Base-by-base conservation (phyloP, 2,329 filamentous ascomycete genomes). In the Lasiodiplodia hormozganensis region DNA sequence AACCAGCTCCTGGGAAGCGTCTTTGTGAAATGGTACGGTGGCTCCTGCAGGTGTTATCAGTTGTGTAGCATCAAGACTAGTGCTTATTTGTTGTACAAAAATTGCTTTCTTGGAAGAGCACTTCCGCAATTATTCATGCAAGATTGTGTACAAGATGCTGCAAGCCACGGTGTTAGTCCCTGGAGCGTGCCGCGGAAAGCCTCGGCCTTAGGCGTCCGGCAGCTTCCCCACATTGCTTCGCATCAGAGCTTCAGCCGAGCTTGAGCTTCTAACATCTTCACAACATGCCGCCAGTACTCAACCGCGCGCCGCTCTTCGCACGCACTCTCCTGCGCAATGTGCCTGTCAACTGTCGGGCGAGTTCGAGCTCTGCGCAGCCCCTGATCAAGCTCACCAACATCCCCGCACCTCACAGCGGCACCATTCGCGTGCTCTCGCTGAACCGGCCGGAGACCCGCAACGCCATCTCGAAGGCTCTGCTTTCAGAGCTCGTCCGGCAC, bases 391-490 rank as follows among this genome's bases (percentile, higher is more conserved):
- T 92, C 72, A 90, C 88, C 70, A 89, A 91, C 79, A 82, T 97
- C 60, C 90, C 92, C 53, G 92, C 94, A 2, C 90, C 93, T 0
- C 88, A 90, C 76, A 88, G 88, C 21, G 96, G 95, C 72, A 91
- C 91, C 82, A 96, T 98, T 81, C 90, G 93, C 69, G 87, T 98
- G 72, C 88, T 98, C 68, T 91, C 95, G 70, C 87, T 99, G 72
- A 96, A 97, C 82, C 88, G 94, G 4, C 94, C 94, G 0, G 80
- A 87, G 10, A 91, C 94, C 43, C 92, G 95, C 76, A 99, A 99
- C 81, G 96, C 96, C 72, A 92, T 99, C 76, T 98, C 94, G 0
- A 87, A 85, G 69, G 88, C 90, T 68, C 85, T 99, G 47, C 87
- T 99, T 64, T 81, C 87, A 4, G 87, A 90, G 58, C 85, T 99